These are phyloP conservation scores for Sphaerulina populicola DNA, from an alignment of 2,329 filamentous ascomycete genomes.

Conservation along the genomic window DNA sequence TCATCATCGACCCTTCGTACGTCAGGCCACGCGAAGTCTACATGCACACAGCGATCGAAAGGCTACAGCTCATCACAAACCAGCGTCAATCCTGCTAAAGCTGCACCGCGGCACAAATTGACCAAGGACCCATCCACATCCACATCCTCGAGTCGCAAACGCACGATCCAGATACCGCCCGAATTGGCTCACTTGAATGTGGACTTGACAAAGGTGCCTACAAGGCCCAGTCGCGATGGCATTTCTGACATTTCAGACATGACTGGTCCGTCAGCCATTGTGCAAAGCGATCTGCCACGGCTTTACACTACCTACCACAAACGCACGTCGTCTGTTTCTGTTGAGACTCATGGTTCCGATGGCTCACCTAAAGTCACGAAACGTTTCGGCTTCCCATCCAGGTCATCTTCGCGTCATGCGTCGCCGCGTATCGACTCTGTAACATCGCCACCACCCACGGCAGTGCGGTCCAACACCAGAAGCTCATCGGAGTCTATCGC, in stretches of 20 bases:
- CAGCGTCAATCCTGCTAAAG: neutral
- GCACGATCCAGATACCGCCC: constrained; percentile 26
- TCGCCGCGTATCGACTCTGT: constrained; percentile 31
- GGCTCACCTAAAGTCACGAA: constrained; percentile 32
- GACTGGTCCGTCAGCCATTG: constrained; percentile 45
- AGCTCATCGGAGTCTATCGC: constrained; percentile 17
- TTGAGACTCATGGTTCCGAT: constrained; percentile 35
- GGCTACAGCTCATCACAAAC: neutral
- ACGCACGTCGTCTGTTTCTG: constrained; percentile 45
- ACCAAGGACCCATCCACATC: constrained; percentile 8
- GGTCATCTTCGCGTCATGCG: constrained; percentile 28
- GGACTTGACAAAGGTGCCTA: constrained; percentile 45
- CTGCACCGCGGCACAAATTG: constrained; percentile 12
- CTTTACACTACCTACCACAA: constrained; percentile 44
- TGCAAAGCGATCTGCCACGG: constrained; percentile 49
- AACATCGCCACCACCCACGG: constrained; percentile 25
- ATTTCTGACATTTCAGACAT: constrained; percentile 38
- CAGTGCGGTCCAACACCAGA: constrained; percentile 16
- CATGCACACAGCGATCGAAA: neutral
- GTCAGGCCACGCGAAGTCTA: neutral
- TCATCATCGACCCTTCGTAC: constrained; percentile 44
- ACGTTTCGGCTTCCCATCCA: constrained; percentile 33
- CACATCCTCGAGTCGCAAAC: constrained; percentile 1
- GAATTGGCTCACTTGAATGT: constrained; percentile 48
- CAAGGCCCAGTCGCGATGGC: constrained; percentile 41